Evolutionary conservation across 1,284 basidiomycete species (phyloP).

Genomic region (Cutaneotrichosporon sp.): DNA sequence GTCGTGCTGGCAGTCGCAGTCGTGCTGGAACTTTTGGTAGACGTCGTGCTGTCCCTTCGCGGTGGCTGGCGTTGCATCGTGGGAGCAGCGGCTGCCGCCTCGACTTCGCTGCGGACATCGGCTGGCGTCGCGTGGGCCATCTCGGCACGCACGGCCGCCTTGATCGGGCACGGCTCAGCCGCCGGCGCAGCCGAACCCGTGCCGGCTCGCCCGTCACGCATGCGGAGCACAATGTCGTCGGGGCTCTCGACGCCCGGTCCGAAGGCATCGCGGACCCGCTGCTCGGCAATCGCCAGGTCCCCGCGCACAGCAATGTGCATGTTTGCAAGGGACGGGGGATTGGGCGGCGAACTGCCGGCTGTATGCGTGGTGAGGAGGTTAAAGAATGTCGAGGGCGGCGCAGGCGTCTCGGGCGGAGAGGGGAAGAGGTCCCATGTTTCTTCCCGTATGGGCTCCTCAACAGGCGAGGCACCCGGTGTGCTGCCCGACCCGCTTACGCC

Average conservation of each 20-base stretch:
- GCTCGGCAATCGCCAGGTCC: conserved; percentile 23
- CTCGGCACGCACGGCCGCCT: conserved; percentile 8
- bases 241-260: conserved; percentile 48
- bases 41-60: too few species aligned
- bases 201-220: conserved; percentile 50
- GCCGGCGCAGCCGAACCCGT: conserved; percentile 21
- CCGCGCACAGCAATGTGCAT: conserved; percentile 32
- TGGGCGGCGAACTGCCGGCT: background rate
- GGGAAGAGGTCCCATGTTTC: conserved; percentile 8
- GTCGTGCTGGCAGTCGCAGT: too few species aligned
- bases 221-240: conserved; percentile 52
- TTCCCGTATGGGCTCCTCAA: conserved; percentile 1
- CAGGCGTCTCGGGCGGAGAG: background rate
- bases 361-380: conserved; percentile 34
- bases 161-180: conserved; percentile 10
- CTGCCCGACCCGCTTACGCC: background rate
- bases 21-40: too few species aligned
- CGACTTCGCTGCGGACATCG: too few species aligned
- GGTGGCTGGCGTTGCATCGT: too few species aligned
- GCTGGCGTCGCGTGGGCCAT: background rate
- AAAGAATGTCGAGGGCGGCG: conserved; percentile 38
- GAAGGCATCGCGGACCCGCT: conserved; percentile 34
- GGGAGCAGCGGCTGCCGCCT: too few species aligned
- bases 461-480: conserved; percentile 7
- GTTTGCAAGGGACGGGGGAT: conserved; percentile 19